phyloP scores from a whole-genome alignment of 805 yeast genomes.

The Cyberlindnera bimundalis region DNA sequence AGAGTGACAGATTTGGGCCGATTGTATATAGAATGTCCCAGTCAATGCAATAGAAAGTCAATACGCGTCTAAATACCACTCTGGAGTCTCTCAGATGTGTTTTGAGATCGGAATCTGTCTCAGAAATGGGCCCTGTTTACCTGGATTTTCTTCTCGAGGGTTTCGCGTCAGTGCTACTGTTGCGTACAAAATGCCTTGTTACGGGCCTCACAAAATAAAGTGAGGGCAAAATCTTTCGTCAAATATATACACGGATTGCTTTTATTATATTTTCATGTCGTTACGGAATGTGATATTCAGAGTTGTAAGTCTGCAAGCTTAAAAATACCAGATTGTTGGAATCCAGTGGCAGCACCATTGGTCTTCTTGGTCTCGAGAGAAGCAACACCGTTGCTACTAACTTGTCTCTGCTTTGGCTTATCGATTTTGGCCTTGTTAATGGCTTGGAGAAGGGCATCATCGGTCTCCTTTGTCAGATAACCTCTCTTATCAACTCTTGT shows the following conservation, averaged over 20 bases:
- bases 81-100: too few relatives aligned
- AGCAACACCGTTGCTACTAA: constrained; percentile 9
- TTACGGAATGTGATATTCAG: constrained; percentile 2
- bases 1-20: too few relatives aligned
- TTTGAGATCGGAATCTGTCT: too few relatives aligned
- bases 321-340: constrained; percentile 24
- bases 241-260: constrained; percentile 8
- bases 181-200: too few relatives aligned
- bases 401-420: constrained; percentile 10
- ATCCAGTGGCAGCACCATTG: constrained; percentile 25
- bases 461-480: constrained; percentile 48
- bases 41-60: too few relatives aligned
- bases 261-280: constrained; percentile 1
- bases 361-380: constrained; percentile 12
- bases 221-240: neutral
- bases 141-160: too few relatives aligned
- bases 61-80: too few relatives aligned
- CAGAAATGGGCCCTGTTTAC: too few relatives aligned
- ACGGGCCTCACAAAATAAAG: too few relatives aligned
- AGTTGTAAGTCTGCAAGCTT: constrained; percentile 23
- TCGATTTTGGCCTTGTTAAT: constrained; percentile 20
- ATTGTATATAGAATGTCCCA: too few relatives aligned
- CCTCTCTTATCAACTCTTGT: constrained; percentile 72
- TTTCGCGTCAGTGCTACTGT: too few relatives aligned
- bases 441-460: constrained; percentile 22